Conservation (phyloP, 2,329 filamentous ascomycete species). For the Dothidotthia symphoricarpi region DNA sequence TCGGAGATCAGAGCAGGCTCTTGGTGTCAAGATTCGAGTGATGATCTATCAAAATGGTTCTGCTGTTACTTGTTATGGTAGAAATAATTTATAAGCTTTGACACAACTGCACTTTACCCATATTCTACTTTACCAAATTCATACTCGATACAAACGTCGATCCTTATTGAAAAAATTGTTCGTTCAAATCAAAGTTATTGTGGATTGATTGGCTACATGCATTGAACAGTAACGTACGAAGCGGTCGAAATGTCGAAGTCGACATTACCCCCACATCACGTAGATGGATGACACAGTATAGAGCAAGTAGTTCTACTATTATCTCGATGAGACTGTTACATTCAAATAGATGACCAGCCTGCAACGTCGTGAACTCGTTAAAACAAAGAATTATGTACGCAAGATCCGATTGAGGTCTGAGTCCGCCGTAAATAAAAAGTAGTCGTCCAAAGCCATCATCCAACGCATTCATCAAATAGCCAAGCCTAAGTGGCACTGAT, state of each 20-base stretch:
- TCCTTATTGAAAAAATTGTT: too few relatives aligned
- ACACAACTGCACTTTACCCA: background rate
- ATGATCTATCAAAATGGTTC: too few relatives aligned
- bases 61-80: background rate
- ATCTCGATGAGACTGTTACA: background rate
- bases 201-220: too few relatives aligned
- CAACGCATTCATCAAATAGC: conserved; percentile 2
- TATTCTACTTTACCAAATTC: conserved; percentile 1
- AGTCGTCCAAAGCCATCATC: conserved; percentile 4
- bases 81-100: background rate
- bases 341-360: conserved; percentile 8
- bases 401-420: background rate
- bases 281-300: background rate
- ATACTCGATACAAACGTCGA: background rate
- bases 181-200: too few relatives aligned
- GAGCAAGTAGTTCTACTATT: background rate
- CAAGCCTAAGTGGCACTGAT: conserved; percentile 5
- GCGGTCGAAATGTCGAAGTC: too few relatives aligned
- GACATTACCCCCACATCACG: too few relatives aligned
- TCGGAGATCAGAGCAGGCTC: too few relatives aligned
- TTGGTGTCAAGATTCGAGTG: too few relatives aligned
- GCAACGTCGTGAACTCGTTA: too few relatives aligned
- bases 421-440: conserved; percentile 6
- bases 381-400: too few relatives aligned
- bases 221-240: too few relatives aligned